Evolutionary conservation across 1,284 basidiomycete genomes (phyloP).

Genomic region (Marasmius tenuissimus): DNA sequence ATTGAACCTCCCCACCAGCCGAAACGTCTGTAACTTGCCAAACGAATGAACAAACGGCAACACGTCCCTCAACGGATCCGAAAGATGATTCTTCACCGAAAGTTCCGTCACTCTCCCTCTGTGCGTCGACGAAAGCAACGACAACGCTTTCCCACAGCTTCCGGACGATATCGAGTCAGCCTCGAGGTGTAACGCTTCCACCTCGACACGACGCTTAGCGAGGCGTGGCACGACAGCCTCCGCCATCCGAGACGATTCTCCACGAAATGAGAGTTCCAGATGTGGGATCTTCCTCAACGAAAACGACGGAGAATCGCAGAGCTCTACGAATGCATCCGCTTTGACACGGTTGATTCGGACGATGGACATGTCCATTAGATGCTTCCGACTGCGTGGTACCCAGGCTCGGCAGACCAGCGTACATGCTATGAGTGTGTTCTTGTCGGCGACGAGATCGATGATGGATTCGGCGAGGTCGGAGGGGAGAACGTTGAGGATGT

Average conservation of each 20-base stretch:
- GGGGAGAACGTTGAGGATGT: neutral
- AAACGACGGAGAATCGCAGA: neutral
- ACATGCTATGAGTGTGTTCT: neutral
- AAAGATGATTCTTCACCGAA: neutral
- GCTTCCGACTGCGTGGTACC: neutral
- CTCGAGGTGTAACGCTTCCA: neutral
- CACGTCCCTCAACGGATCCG: neutral
- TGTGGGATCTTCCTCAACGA: neutral
- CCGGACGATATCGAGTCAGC: neutral
- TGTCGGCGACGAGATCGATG: neutral
- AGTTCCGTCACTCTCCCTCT: neutral
- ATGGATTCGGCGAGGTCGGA: neutral
- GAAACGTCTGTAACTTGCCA: neutral
- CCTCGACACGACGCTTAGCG: neutral
- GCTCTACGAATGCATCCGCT: neutral
- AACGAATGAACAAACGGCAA: neutral
- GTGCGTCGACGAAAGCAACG: neutral
- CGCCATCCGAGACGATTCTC: neutral
- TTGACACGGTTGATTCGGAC: neutral
- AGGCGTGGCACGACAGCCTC: neutral
- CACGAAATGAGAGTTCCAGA: neutral
- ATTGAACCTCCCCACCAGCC: neutral
- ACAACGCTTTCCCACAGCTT: neutral
- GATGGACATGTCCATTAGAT: neutral
- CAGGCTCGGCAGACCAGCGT: neutral